These are phyloP conservation scores for Tolypocladium amazonense DNA, from an alignment of 2,329 filamentous ascomycete species.

Conservation along the genomic window DNA sequence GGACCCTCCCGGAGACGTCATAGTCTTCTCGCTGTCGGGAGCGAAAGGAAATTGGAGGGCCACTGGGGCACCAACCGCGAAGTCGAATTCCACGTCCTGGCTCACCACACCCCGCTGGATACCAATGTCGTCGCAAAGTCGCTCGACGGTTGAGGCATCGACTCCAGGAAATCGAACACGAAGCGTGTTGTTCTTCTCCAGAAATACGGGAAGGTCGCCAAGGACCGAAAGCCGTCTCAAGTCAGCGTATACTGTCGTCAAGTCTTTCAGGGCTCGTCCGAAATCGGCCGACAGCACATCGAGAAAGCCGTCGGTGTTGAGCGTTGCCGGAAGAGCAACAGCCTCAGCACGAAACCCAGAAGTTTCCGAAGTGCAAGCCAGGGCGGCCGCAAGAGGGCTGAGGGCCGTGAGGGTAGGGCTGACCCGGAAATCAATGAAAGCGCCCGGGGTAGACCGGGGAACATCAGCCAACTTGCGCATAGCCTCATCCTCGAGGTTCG, in stretches of 20 bases:
- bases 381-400: constrained; percentile 52
- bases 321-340: constrained; percentile 40
- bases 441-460: constrained; percentile 52
- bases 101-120: constrained; percentile 67
- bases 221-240: constrained; percentile 65
- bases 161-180: constrained; percentile 87
- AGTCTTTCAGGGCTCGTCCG: constrained; percentile 72
- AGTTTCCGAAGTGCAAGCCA: constrained; percentile 33
- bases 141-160: constrained; percentile 71
- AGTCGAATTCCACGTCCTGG: constrained; percentile 67
- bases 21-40: constrained; percentile 34
- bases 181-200: constrained; percentile 57
- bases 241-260: constrained; percentile 70
- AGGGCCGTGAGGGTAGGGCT: constrained; percentile 86
- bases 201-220: constrained; percentile 72
- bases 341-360: constrained; percentile 31
- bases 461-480: constrained; percentile 54
- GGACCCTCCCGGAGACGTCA: constrained; percentile 38
- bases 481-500: constrained; percentile 61
- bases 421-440: constrained; percentile 79
- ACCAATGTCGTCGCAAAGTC: constrained; percentile 78
- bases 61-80: constrained; percentile 55
- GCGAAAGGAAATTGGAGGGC: constrained; percentile 83
- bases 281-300: constrained; percentile 84
- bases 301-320: constrained; percentile 76